phyloP scores from a whole-genome alignment of 768 basidiomycete genomes.

The Hysterangium stoloniferum region DNA sequence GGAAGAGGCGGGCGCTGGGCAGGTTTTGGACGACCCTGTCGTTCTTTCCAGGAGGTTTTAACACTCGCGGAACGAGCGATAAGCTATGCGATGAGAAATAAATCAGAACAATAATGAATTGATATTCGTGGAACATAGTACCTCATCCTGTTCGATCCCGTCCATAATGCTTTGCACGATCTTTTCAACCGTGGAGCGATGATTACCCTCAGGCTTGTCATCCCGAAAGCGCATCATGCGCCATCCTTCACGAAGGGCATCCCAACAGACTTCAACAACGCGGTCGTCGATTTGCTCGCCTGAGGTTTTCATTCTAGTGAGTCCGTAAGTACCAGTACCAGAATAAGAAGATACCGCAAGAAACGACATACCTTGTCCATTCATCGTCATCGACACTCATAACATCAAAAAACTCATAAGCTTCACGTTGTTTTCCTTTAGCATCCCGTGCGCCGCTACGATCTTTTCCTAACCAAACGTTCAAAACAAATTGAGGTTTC shows the following conservation, averaged over 20 bases:
- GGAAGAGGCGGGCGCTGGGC: conserved; percentile 28
- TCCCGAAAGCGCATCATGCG: conserved; percentile 89
- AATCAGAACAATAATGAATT: neutral
- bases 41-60: conserved; percentile 68
- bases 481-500: conserved; percentile 79
- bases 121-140: conserved; percentile 31
- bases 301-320: conserved; percentile 65
- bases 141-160: conserved; percentile 84
- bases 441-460: conserved; percentile 32
- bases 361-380: conserved; percentile 75
- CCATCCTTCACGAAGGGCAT: conserved; percentile 56
- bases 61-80: conserved; percentile 56
- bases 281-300: conserved; percentile 91
- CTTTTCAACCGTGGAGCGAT: conserved; percentile 72
- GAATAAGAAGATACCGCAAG: neutral
- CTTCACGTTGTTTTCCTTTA: conserved; percentile 12
- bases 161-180: conserved; percentile 89
- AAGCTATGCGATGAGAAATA: conserved; percentile 37
- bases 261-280: conserved; percentile 93
- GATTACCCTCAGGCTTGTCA: conserved; percentile 93
- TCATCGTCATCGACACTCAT: conserved; percentile 83
- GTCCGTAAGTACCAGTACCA: neutral
- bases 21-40: conserved; percentile 23
- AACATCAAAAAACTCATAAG: conserved; percentile 77
- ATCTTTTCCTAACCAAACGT: conserved; percentile 75